Evolutionary conservation across 768 basidiomycete genomes (phyloP).

Genomic region (Boletus patriciae): DNA sequence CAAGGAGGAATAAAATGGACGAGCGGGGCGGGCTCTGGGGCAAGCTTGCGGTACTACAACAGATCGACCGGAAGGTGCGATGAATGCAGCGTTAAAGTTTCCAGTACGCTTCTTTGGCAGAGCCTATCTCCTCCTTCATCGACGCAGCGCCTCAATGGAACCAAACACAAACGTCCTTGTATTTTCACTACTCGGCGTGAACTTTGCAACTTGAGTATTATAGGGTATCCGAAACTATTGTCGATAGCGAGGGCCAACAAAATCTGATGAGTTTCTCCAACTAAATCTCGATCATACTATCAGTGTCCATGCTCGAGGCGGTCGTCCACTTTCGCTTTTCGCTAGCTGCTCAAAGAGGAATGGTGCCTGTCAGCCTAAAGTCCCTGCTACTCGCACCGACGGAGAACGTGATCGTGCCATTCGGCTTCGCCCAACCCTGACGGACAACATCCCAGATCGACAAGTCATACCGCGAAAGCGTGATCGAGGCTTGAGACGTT

Average conservation of each 20-base stretch:
- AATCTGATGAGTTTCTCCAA: not conserved
- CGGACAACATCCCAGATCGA: constrained; percentile 73
- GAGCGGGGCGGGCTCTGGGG: not conserved
- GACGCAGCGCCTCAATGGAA: not conserved
- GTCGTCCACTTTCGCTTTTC: not conserved
- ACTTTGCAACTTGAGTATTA: not conserved
- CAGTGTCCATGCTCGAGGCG: not conserved
- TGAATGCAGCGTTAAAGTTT: not conserved
- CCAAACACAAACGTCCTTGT: not conserved
- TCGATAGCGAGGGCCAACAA: not conserved
- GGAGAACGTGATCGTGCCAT: constrained; percentile 59
- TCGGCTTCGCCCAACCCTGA: constrained; percentile 75
- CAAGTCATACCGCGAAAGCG: constrained; percentile 66
- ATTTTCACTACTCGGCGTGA: not conserved
- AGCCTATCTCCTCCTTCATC: not conserved
- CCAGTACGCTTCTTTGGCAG: not conserved
- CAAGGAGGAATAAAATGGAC: no score
- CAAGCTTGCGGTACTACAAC: not conserved
- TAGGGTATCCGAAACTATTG: not conserved
- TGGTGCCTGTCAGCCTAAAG: constrained; percentile 48
- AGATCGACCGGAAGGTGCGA: not conserved
- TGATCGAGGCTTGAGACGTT: constrained; percentile 48
- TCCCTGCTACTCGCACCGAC: constrained; percentile 73
- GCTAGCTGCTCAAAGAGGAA: constrained; percentile 15
- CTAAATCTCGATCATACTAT: not conserved